Evolutionary conservation across 495 filamentous ascomycete species (phyloP).

Genomic region (Penicillium salamii): DNA sequence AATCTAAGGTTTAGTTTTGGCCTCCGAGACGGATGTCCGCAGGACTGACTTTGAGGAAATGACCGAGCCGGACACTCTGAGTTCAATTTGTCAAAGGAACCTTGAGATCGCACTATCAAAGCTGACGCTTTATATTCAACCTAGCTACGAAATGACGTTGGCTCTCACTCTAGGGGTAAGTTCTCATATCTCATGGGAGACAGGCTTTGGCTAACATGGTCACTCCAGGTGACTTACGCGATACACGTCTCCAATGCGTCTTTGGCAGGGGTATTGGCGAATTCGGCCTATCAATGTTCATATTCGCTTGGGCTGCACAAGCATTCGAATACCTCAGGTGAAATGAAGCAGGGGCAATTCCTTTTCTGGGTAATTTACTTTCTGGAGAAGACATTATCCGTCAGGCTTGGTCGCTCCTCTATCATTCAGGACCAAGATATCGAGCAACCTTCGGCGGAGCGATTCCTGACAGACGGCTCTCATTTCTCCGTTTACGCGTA

Average conservation of each 20-base stretch:
- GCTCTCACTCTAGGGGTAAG: constrained; percentile 8
- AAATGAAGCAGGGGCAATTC: neutral
- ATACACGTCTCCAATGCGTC: constrained; percentile 2
- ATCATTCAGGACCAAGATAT: neutral
- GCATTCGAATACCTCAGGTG: neutral
- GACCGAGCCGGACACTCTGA: neutral
- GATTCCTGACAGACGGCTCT: too few relatives aligned
- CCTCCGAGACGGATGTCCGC: too few relatives aligned
- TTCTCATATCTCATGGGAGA: neutral
- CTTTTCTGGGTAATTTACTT: neutral
- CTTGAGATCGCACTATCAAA: constrained; percentile 4
- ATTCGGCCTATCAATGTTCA: neutral
- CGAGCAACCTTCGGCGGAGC: neutral
- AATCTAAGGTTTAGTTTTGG: too few relatives aligned
- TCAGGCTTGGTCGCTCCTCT: neutral
- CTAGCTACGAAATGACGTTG: constrained; percentile 6
- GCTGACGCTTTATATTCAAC: constrained; percentile 2
- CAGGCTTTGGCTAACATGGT: too few relatives aligned
- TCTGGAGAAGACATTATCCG: neutral
- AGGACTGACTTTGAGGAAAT: neutral
- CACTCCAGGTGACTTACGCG: neutral
- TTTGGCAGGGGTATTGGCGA: constrained; percentile 1
- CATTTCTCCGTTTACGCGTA: neutral
- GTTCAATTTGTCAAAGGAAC: constrained; percentile 2
- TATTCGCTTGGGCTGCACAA: neutral